Evolutionary conservation across 2,329 filamentous ascomycete genomes (phyloP).

Genomic region (Xylariaceae sp.): DNA sequence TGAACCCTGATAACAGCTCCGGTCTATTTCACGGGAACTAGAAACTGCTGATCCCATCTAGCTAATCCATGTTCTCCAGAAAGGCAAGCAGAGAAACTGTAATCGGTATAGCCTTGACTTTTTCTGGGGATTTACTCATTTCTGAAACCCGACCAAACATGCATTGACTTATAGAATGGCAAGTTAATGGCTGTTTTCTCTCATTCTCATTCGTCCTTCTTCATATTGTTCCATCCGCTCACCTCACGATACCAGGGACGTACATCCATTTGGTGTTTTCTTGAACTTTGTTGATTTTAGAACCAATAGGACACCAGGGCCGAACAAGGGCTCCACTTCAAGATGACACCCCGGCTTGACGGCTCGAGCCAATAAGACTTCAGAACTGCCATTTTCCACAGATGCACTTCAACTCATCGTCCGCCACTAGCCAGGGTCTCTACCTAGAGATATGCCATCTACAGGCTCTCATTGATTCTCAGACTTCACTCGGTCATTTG

Average conservation of each 20-base stretch:
- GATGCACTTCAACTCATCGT: slow-evolving; percentile 29
- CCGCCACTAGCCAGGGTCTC: slow-evolving; percentile 29
- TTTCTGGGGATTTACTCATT: slow-evolving; percentile 4
- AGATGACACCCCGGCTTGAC: slow-evolving; percentile 21
- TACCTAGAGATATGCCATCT: slow-evolving; percentile 26
- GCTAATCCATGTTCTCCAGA: too few relatives aligned
- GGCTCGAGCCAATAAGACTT: slow-evolving; percentile 19
- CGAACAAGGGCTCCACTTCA: slow-evolving; percentile 20
- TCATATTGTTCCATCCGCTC: not conserved
- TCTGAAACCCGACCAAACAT: slow-evolving; percentile 8
- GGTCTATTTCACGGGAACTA: too few relatives aligned
- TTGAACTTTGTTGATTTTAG: slow-evolving; percentile 23
- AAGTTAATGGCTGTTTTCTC: slow-evolving; percentile 4
- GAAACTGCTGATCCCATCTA: too few relatives aligned
- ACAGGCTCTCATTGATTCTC: slow-evolving; percentile 29
- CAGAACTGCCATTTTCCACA: slow-evolving; percentile 22
- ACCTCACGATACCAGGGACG: slow-evolving; percentile 6
- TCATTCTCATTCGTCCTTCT: slow-evolving; percentile 6
- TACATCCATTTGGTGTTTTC: slow-evolving; percentile 10
- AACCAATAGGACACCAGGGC: slow-evolving; percentile 25
- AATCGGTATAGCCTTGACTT: too few relatives aligned
- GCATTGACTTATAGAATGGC: not conserved
- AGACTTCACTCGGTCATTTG: slow-evolving; percentile 19
- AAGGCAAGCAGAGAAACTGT: too few relatives aligned
- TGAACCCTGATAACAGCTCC: too few relatives aligned